phyloP scores from a whole-genome alignment of 129 eudicot species.

The Lonicera japonica region DNA sequence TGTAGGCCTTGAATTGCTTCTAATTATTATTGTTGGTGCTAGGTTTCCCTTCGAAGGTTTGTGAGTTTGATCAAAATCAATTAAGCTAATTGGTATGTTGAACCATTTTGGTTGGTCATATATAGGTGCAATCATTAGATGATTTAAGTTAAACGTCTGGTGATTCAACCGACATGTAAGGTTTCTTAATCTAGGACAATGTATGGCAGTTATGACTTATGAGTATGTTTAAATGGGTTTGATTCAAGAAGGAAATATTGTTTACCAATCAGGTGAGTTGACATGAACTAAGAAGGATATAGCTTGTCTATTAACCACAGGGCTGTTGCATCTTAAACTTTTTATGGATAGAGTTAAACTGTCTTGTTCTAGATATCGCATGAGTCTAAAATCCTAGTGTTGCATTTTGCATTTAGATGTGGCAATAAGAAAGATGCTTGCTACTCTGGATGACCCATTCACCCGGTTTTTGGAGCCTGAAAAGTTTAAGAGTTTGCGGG shows the following conservation, averaged over 20 bases:
- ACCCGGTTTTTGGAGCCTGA: slow-evolving; percentile 96
- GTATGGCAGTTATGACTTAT: no score
- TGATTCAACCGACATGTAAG: background rate
- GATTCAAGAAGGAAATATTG: background rate
- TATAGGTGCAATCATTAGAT: no score
- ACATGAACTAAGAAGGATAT: no score
- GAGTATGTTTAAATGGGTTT: background rate
- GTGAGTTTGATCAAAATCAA: no score
- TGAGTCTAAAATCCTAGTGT: slow-evolving; percentile 6
- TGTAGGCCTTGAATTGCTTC: no score
- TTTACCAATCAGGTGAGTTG: background rate
- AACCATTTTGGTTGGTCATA: background rate
- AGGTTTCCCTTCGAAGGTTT: no score
- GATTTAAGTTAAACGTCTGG: background rate
- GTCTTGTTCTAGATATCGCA: no score
- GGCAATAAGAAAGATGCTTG: slow-evolving; percentile 91
- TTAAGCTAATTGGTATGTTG: background rate
- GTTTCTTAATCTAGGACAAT: background rate
- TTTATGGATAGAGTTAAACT: no score
- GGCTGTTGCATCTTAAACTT: background rate
- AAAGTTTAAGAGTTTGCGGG: slow-evolving; percentile 87
- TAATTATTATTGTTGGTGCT: no score
- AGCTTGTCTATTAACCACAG: background rate
- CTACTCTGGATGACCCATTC: slow-evolving; percentile 91
- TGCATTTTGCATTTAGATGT: slow-evolving; percentile 41